These are phyloP conservation scores for Fusarium sp. DNA, from an alignment of 2,329 filamentous ascomycete genomes.

Conservation along the genomic window DNA sequence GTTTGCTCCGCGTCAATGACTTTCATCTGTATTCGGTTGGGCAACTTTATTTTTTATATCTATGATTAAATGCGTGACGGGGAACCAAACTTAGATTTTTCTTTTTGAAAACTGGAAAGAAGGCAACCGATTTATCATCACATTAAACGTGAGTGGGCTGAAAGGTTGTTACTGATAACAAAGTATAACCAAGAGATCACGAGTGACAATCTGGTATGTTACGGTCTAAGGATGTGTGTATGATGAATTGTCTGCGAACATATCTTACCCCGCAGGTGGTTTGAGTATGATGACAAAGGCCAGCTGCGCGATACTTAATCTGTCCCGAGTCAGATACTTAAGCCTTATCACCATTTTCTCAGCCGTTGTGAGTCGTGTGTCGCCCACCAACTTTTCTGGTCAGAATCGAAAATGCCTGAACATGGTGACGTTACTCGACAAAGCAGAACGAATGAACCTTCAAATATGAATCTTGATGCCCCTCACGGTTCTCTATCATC, in stretches of 20 bases:
- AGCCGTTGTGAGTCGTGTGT: slow-evolving; percentile 6
- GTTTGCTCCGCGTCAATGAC: background rate
- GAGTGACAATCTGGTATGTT: background rate
- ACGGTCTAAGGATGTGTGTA: background rate
- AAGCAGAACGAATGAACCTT: background rate
- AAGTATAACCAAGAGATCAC: background rate
- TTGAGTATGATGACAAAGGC: background rate
- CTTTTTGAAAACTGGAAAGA: background rate
- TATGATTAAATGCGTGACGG: background rate
- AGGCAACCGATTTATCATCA: too few species aligned
- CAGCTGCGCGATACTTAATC: background rate
- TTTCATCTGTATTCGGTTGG: background rate
- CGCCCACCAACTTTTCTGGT: background rate
- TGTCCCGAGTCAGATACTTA: slow-evolving; percentile 6
- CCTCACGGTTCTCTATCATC: background rate
- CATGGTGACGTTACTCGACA: background rate
- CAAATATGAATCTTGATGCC: background rate
- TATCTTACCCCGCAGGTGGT: background rate
- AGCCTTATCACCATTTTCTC: background rate
- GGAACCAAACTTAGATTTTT: background rate
- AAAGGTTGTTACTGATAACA: background rate
- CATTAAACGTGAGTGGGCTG: background rate
- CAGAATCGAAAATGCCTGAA: background rate
- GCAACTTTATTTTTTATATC: background rate
- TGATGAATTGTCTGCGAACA: background rate